Conservation (phyloP, 805 yeast genomes). For the Myxozyma monticola region DNA sequence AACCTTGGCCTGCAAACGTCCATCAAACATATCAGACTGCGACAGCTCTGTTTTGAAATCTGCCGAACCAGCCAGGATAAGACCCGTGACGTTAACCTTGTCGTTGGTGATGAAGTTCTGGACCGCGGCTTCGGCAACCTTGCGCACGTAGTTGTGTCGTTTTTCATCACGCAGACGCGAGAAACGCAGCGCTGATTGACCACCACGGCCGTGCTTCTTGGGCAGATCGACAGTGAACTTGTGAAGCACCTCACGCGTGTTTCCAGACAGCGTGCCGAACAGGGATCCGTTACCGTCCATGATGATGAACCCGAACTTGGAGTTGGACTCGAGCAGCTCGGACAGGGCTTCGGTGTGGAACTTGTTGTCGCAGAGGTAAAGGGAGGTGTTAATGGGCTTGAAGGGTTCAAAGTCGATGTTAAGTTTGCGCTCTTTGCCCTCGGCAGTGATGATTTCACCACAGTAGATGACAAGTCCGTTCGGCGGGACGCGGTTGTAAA, state of each 20-base stretch:
- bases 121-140: constrained; percentile 97
- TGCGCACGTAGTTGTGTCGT: constrained; percentile 97
- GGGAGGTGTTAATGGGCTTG: constrained; percentile 97
- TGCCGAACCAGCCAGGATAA: constrained; percentile 97
- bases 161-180: constrained; percentile 98
- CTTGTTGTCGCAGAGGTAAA: constrained; percentile 94
- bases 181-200: constrained; percentile 99
- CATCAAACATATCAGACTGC: constrained; percentile 90
- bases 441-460: constrained; percentile 97
- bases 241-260: constrained; percentile 93
- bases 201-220: constrained; percentile 99
- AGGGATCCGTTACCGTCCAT: constrained; percentile 99
- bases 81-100: constrained; percentile 90
- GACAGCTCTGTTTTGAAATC: constrained; percentile 95
- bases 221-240: constrained; percentile 97
- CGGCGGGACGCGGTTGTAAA: constrained; percentile 84
- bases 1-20: constrained; percentile 81
- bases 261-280: constrained; percentile 93
- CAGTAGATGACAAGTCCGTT: constrained; percentile 96
- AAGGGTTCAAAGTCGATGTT: constrained; percentile 98
- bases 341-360: constrained; percentile 97
- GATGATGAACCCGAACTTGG: constrained; percentile 93
- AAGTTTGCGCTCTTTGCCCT: constrained; percentile 95
- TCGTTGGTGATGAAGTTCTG: constrained; percentile 95
- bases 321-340: constrained; percentile 92